Conservation (phyloP, 805 yeast genomes). For the Wickerhamiella azyma region DNA sequence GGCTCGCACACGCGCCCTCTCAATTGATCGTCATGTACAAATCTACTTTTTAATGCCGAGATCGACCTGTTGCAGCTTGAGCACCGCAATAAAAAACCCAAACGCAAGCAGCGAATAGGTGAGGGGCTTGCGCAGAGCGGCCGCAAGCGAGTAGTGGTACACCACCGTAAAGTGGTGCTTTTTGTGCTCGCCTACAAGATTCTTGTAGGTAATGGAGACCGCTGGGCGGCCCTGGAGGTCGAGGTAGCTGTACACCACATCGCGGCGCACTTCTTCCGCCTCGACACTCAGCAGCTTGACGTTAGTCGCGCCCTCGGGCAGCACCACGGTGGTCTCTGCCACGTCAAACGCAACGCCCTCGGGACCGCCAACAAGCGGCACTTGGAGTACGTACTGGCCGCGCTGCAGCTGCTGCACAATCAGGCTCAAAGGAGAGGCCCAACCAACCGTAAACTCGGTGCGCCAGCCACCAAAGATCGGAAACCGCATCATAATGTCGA, state of each 20-base stretch:
- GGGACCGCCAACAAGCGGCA: conserved; percentile 67
- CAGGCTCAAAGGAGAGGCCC: conserved; percentile 50
- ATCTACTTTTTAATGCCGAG: not conserved
- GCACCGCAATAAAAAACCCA: conserved; percentile 35
- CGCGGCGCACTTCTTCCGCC: conserved; percentile 19
- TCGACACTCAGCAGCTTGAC: conserved; percentile 44
- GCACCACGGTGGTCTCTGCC: conserved; percentile 45
- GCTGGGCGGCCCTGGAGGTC: conserved; percentile 74
- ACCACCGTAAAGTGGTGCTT: conserved; percentile 42
- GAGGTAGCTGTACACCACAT: conserved; percentile 32
- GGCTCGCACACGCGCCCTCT: too few relatives aligned
- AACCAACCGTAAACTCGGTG: conserved; percentile 91
- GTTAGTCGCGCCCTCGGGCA: conserved; percentile 78
- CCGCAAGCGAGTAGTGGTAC: conserved; percentile 44
- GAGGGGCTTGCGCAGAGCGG: conserved; percentile 50
- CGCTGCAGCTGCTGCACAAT: conserved; percentile 36
- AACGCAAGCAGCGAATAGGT: conserved; percentile 34
- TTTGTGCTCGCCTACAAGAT: conserved; percentile 57
- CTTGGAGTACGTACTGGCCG: conserved; percentile 42
- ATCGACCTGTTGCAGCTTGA: not conserved
- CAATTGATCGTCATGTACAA: too few relatives aligned
- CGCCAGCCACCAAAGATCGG: conserved; percentile 97
- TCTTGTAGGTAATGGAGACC: conserved; percentile 42
- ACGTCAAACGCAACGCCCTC: conserved; percentile 52
- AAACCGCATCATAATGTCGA: conserved; percentile 68